Evolutionary conservation across 2,329 filamentous ascomycete genomes (phyloP).

Genomic region (Fusarium tricinctum): DNA sequence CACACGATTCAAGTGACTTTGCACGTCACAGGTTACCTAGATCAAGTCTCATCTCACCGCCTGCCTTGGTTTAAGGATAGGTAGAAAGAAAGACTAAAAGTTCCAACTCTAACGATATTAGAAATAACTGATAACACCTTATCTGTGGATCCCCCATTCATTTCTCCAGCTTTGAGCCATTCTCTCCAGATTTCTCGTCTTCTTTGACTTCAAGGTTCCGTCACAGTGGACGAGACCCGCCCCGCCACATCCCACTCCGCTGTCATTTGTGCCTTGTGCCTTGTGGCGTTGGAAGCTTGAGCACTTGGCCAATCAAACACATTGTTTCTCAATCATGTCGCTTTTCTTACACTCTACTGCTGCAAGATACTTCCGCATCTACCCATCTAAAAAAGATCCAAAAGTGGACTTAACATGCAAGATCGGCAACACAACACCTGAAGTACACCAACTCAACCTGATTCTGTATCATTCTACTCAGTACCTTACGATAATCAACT

Average conservation of each 20-base stretch:
- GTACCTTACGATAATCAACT: neutral
- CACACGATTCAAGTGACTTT: conserved; percentile 37
- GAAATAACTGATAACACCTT: conserved; percentile 15
- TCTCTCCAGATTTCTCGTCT: conserved; percentile 28
- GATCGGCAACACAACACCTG: neutral
- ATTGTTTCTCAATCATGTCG: conserved; percentile 20
- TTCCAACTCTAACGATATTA: neutral
- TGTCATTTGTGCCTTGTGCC: conserved; percentile 23
- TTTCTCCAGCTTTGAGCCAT: conserved; percentile 13
- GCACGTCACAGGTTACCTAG: conserved; percentile 33
- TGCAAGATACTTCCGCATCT: conserved; percentile 43
- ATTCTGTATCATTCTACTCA: conserved; percentile 7
- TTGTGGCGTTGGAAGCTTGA: conserved; percentile 37
- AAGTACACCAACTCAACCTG: conserved; percentile 16
- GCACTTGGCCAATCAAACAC: conserved; percentile 27
- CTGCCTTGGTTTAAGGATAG: conserved; percentile 8
- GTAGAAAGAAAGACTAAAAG: neutral
- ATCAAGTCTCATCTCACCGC: conserved; percentile 22
- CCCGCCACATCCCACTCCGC: conserved; percentile 47
- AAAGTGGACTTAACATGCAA: conserved; percentile 38
- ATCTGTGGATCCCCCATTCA: conserved; percentile 28
- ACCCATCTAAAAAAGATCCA: conserved; percentile 43
- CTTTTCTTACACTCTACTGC: neutral
- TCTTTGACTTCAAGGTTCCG: conserved; percentile 14
- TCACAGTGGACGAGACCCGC: conserved; percentile 33